These are phyloP conservation scores for Beauveria caledonica DNA, from an alignment of 2,329 filamentous ascomycete species.

Conservation along the genomic window DNA sequence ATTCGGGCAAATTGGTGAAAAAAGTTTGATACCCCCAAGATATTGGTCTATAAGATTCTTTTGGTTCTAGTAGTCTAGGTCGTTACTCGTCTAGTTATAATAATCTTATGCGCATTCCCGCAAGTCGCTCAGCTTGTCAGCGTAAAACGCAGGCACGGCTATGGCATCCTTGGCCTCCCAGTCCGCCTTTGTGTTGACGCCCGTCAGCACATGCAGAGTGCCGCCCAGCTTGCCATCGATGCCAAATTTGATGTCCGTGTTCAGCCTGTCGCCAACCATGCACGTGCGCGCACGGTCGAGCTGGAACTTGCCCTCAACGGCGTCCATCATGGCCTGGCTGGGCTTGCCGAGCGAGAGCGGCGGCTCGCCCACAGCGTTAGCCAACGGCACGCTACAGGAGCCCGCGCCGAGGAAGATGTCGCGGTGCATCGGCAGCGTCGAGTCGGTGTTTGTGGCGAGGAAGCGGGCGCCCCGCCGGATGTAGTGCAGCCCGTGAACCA, in stretches of 20 bases:
- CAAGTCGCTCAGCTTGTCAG: conserved; percentile 77
- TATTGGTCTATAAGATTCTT: background rate
- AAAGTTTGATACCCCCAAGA: no score
- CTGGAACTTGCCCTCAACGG: conserved; percentile 90
- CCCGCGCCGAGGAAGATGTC: conserved; percentile 89
- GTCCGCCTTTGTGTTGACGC: conserved; percentile 78
- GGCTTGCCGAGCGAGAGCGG: conserved; percentile 85
- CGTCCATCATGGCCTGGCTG: conserved; percentile 98
- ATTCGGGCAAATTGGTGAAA: no score
- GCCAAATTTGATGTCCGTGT: conserved; percentile 95
- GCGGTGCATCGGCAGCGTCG: conserved; percentile 73
- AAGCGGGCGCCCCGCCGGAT: conserved; percentile 74
- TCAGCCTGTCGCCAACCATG: conserved; percentile 90
- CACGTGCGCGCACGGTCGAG: conserved; percentile 78
- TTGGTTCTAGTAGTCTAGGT: background rate
- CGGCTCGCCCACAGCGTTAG: conserved; percentile 59
- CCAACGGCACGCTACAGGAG: conserved; percentile 67
- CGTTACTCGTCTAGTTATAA: background rate
- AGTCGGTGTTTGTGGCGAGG: conserved; percentile 88
- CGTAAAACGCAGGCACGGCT: conserved; percentile 72
- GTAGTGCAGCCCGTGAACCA: conserved; percentile 78
- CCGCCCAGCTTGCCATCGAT: conserved; percentile 85
- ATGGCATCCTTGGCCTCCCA: conserved; percentile 61
- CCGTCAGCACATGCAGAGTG: conserved; percentile 83
- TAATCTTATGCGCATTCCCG: conserved; percentile 18